A percentile compares a stretch with the other conserved stretches of the same genome.
These are phyloP conservation scores for Claviceps digitariae DNA, from an alignment of 2,329 filamentous ascomycete genomes.

Conservation along the genomic window DNA sequence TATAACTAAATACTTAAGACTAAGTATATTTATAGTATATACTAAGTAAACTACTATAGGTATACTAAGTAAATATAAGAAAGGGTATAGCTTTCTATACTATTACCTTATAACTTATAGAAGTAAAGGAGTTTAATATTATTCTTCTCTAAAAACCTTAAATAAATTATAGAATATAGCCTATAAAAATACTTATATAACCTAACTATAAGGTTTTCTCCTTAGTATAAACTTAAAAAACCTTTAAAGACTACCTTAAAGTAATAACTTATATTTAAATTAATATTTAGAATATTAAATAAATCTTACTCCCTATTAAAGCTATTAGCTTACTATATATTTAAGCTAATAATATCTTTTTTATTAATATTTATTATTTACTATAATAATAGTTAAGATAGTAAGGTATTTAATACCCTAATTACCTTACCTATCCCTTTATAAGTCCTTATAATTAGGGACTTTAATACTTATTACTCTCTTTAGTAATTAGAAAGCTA, in stretches of 20 bases:
- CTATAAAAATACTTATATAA: not conserved
- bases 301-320: too few relatives aligned
- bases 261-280: not conserved
- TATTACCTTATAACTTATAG: not conserved
- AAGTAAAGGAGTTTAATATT: not conserved
- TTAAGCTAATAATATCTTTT: not conserved
- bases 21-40: not conserved
- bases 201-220: not conserved
- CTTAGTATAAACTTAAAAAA: not conserved
- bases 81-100: not conserved
- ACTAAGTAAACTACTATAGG: not conserved
- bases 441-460: not conserved
- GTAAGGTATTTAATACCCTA: too few relatives aligned
- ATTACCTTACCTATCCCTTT: not conserved
- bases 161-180: not conserved
- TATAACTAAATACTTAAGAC: not conserved
- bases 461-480: too few relatives aligned
- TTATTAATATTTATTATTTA: not conserved
- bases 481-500: too few relatives aligned
- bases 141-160: not conserved
- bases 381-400: too few relatives aligned
- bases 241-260: not conserved
- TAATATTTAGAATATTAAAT: not conserved
- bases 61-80: not conserved
- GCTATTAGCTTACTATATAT: too few relatives aligned